Evolutionary conservation across 129 eudicot genomes (phyloP).

Genomic region (Gnaphalium uliginosum): DNA sequence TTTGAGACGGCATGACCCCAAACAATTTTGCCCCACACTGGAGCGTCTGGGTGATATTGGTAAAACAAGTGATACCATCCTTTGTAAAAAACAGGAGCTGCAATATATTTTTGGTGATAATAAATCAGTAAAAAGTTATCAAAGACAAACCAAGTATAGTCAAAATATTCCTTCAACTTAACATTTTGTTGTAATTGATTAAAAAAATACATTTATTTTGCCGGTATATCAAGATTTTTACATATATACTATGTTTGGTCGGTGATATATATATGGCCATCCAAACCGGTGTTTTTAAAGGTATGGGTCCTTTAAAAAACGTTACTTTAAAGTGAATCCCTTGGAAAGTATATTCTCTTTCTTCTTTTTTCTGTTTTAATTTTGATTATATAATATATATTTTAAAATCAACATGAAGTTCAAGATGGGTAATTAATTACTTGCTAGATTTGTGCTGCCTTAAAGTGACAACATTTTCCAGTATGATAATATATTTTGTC

Average conservation of each 20-base stretch:
- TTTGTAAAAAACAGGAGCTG: constrained; percentile 79
- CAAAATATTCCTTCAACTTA: neutral
- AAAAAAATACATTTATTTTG: neutral
- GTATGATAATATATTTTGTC: neutral
- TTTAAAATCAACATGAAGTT: neutral
- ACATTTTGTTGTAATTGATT: neutral
- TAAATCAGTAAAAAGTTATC: neutral
- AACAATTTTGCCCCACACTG: constrained; percentile 83
- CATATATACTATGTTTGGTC: constrained; percentile 4
- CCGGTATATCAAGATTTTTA: neutral
- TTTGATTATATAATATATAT: neutral
- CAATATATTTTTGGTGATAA: neutral
- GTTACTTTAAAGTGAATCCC: constrained; percentile 1
- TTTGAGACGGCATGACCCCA: constrained; percentile 90
- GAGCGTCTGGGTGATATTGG: constrained; percentile 80
- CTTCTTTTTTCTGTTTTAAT: constrained; percentile 9
- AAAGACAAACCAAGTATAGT: neutral
- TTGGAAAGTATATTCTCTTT: constrained; percentile 25
- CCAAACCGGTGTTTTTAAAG: constrained; percentile 13
- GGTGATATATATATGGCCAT: constrained; percentile 9
- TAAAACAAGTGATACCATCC: constrained; percentile 91
- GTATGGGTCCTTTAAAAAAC: constrained; percentile 22
- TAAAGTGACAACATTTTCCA: neutral
- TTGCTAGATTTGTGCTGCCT: neutral
- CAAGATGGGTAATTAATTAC: constrained; percentile 10